Evolutionary conservation across 1,284 basidiomycete genomes (phyloP).

Genomic region (Cronartium quercuum): DNA sequence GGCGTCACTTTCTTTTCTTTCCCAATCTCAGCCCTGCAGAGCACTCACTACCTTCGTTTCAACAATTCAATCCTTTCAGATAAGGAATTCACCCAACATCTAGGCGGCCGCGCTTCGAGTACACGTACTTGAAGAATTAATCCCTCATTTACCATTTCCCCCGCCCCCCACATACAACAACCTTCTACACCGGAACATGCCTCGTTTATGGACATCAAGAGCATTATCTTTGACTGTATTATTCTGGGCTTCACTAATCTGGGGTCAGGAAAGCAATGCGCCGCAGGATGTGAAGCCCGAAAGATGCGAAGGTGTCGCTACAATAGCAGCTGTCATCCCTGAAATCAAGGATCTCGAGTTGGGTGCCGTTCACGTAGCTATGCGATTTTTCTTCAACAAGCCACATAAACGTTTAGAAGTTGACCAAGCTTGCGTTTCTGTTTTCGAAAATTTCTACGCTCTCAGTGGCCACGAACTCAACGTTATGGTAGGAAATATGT

Average conservation of each 20-base stretch:
- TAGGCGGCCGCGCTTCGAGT: too few relatives aligned
- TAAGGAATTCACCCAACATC: too few relatives aligned
- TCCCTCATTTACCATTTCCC: too few relatives aligned
- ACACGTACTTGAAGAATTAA: too few relatives aligned
- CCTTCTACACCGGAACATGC: too few relatives aligned
- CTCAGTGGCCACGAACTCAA: slow-evolving; percentile 9
- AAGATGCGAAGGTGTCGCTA: slow-evolving; percentile 20
- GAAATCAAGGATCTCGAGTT: slow-evolving; percentile 11
- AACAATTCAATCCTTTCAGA: too few relatives aligned
- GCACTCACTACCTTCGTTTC: background rate
- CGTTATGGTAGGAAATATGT: slow-evolving; percentile 19
- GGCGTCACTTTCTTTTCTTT: background rate
- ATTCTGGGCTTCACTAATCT: slow-evolving; percentile 50
- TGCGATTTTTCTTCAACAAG: background rate
- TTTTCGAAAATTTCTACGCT: background rate
- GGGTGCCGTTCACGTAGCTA: background rate
- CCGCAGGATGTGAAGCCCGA: slow-evolving; percentile 7
- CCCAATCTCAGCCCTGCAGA: background rate
- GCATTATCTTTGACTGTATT: background rate
- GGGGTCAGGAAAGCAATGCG: slow-evolving; percentile 40
- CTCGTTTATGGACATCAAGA: slow-evolving; percentile 49
- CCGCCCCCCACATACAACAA: too few relatives aligned
- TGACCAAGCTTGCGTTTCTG: background rate
- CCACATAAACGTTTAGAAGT: background rate
- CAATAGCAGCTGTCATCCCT: slow-evolving; percentile 17